Evolutionary conservation across 495 filamentous ascomycete genomes (phyloP).

Genomic region (Delitschia confertaspora): DNA sequence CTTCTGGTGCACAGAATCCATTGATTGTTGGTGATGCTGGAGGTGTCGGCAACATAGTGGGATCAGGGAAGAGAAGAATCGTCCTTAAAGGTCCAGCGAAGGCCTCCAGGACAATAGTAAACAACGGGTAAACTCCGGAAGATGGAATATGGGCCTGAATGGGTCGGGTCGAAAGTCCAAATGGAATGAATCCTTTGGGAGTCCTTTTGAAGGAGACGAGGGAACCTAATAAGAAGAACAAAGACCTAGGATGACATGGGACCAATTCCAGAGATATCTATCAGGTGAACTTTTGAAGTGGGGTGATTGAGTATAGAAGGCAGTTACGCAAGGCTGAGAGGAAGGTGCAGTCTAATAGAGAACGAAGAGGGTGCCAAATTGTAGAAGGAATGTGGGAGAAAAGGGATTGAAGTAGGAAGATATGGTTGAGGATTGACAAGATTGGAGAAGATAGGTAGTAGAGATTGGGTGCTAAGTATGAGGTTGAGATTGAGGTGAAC

Average conservation of each 20-base stretch:
- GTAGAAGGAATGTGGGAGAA: constrained; percentile 22
- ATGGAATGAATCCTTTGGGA: constrained; percentile 4
- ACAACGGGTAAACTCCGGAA: constrained; percentile 7
- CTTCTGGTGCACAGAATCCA: constrained; percentile 59
- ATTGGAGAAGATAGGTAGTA: constrained; percentile 1
- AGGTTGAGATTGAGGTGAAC: constrained; percentile 26
- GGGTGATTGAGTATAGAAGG: constrained; percentile 1
- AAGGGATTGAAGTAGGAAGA: constrained; percentile 9
- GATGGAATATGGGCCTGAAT: not conserved
- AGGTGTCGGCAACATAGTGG: constrained; percentile 51
- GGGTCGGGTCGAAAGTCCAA: constrained; percentile 9
- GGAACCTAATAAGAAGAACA: constrained; percentile 25
- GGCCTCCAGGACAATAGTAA: constrained; percentile 28
- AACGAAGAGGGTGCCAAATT: not conserved
- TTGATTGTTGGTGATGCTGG: constrained; percentile 48
- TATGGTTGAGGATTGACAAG: constrained; percentile 1
- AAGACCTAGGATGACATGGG: constrained; percentile 16
- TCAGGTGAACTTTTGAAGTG: not conserved
- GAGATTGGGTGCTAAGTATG: not conserved
- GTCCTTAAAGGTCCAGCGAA: constrained; percentile 30
- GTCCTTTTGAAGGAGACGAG: constrained; percentile 15
- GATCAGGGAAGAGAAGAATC: constrained; percentile 5
- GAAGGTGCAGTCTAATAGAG: constrained; percentile 1
- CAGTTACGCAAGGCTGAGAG: constrained; percentile 6
- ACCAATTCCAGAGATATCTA: constrained; percentile 2